These are phyloP conservation scores for Botryotinia convoluta DNA, from an alignment of 2,329 filamentous ascomycete genomes.

Conservation along the genomic window DNA sequence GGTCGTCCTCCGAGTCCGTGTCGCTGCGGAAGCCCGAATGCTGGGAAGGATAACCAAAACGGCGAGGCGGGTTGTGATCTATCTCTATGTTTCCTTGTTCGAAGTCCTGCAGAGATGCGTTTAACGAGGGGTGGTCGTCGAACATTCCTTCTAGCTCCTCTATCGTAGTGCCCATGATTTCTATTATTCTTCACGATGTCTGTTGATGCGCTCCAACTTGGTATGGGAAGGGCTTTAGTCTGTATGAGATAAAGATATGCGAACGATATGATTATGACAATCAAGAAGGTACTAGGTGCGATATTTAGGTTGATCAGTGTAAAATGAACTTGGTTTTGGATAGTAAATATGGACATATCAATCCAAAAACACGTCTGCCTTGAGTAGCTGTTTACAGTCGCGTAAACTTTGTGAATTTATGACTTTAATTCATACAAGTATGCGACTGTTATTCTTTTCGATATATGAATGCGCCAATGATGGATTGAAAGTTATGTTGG, in stretches of 20 bases:
- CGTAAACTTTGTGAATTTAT: slow-evolving; percentile 2
- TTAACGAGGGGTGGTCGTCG: slow-evolving; percentile 58
- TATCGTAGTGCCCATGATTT: slow-evolving; percentile 39
- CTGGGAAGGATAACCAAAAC: slow-evolving; percentile 54
- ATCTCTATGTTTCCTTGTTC: slow-evolving; percentile 48
- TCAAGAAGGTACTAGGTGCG: slow-evolving; percentile 35
- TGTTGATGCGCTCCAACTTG: slow-evolving; percentile 14
- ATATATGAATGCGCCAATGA: slow-evolving; percentile 10
- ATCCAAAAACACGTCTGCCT: neutral
- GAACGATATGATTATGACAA: slow-evolving; percentile 31
- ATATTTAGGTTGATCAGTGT: slow-evolving; percentile 37
- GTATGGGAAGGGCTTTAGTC: slow-evolving; percentile 30
- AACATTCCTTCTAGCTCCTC: slow-evolving; percentile 49
- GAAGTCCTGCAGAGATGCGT: slow-evolving; percentile 61
- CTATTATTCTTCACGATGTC: slow-evolving; percentile 13
- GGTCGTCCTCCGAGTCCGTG: slow-evolving; percentile 38
- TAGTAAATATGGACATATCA: slow-evolving; percentile 36
- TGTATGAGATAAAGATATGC: slow-evolving; percentile 37
- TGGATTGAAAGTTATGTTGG: slow-evolving; percentile 8
- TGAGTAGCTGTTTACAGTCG: slow-evolving; percentile 12
- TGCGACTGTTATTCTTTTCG: slow-evolving; percentile 12
- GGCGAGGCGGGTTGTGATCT: slow-evolving; percentile 39
- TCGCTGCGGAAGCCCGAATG: slow-evolving; percentile 62
- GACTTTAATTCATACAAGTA: neutral
- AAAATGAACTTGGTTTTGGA: slow-evolving; percentile 38